phyloP scores from a whole-genome alignment of 306 rosid genomes.

The Cicer cuneatum region DNA sequence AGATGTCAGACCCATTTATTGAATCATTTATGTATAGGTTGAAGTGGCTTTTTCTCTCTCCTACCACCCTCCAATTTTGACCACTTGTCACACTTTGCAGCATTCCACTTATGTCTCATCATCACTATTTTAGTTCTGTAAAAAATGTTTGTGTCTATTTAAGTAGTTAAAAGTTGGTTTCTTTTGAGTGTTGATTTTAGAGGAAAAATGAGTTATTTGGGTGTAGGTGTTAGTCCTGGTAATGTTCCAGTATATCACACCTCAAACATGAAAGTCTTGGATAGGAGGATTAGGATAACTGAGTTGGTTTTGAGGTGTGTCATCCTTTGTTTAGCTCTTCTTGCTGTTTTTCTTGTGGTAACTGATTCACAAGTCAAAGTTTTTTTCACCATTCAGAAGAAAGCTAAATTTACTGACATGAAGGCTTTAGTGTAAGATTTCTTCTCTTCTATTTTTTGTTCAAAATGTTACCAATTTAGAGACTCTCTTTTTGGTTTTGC shows the following conservation, averaged over 20 bases:
- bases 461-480: no score
- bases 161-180: slow-evolving; percentile 32
- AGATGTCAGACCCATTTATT: slow-evolving; percentile 55
- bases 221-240: slow-evolving; percentile 89
- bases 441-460: background rate
- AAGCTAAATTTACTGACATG: slow-evolving; percentile 80
- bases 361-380: slow-evolving; percentile 78
- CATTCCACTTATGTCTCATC: slow-evolving; percentile 39
- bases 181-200: slow-evolving; percentile 32
- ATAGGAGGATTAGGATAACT: slow-evolving; percentile 62
- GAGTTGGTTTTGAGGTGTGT: slow-evolving; percentile 77
- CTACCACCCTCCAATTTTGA: slow-evolving; percentile 47
- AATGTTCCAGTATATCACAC: slow-evolving; percentile 66
- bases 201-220: slow-evolving; percentile 67
- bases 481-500: no score
- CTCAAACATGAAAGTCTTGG: slow-evolving; percentile 58
- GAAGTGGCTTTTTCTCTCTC: slow-evolving; percentile 45
- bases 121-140: slow-evolving; percentile 37
- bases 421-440: slow-evolving; percentile 76
- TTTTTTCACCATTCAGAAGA: slow-evolving; percentile 71
- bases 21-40: slow-evolving; percentile 23
- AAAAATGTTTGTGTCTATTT: slow-evolving; percentile 23
- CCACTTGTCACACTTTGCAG: slow-evolving; percentile 58
- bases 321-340: slow-evolving; percentile 65
- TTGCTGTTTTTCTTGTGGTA: slow-evolving; percentile 75